These are phyloP conservation scores for Xylaria sp. DNA, from an alignment of 2,329 filamentous ascomycete species.

Conservation along the genomic window DNA sequence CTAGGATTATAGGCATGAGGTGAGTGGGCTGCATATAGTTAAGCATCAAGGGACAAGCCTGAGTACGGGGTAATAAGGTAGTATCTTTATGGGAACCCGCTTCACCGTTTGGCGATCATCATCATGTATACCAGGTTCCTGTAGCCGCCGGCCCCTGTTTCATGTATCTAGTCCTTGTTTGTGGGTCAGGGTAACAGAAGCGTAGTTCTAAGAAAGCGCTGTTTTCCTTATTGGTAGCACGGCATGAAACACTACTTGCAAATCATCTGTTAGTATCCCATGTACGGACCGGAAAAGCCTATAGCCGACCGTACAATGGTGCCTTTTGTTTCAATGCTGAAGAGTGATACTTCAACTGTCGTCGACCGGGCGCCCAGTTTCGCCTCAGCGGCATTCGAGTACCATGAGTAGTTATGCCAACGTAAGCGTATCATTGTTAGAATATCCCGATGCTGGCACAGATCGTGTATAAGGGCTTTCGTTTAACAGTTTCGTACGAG, in stretches of 20 bases:
- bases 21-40: no score
- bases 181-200: not conserved
- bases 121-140: not conserved
- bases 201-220: not conserved
- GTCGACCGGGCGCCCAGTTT: not conserved
- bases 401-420: not conserved
- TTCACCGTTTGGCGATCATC: not conserved
- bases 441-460: not conserved
- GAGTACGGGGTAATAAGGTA: no score
- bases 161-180: not conserved
- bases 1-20: no score
- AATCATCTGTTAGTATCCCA: not conserved
- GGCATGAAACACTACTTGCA: not conserved
- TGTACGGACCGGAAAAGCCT: no score
- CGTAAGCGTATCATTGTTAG: not conserved
- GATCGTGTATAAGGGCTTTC: no score
- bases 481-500: no score
- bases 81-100: not conserved
- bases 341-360: not conserved
- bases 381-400: not conserved
- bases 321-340: no score
- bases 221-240: not conserved
- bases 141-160: not conserved
- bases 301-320: no score
- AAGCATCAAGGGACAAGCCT: no score